Conservation (phyloP, 306 rosid species). For the Fagus sylvatica region DNA sequence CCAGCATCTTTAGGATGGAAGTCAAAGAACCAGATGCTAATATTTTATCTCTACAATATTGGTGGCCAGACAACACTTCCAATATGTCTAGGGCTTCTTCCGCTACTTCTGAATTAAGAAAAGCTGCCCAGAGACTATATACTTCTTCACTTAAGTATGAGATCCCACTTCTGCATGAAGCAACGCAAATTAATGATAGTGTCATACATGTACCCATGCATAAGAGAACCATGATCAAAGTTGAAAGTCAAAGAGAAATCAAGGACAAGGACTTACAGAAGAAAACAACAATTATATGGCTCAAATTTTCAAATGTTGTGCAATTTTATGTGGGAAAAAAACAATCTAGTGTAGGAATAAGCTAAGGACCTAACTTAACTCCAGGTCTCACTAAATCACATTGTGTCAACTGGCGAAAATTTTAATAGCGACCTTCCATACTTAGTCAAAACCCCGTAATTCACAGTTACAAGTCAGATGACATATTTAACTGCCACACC, state of each 20-base stretch:
- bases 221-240: conserved; percentile 17
- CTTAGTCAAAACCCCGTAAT: not conserved
- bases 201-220: conserved; percentile 7
- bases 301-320: conserved; percentile 3
- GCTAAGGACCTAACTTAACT: not conserved
- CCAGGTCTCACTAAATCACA: conserved; percentile 3
- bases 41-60: conserved; percentile 38
- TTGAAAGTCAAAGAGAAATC: conserved; percentile 3
- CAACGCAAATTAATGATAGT: conserved; percentile 5
- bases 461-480: not conserved
- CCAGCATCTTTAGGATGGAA: conserved; percentile 48
- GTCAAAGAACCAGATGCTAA: conserved; percentile 52
- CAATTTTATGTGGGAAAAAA: not conserved
- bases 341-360: conserved; percentile 1
- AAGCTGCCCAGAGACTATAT: conserved; percentile 46
- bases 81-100: conserved; percentile 65
- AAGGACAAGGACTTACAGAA: not conserved
- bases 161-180: conserved; percentile 51
- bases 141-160: conserved; percentile 44
- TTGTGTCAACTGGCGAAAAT: not conserved
- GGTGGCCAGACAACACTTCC: conserved; percentile 63
- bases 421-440: not conserved
- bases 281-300: conserved; percentile 1
- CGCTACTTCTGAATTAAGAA: conserved; percentile 57
- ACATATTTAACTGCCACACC: not conserved